A percentile compares a stretch with the other conserved stretches of the same genome.
Conservation (phyloP, 208 protist species). For the Wallacemonas sp. region DNA sequence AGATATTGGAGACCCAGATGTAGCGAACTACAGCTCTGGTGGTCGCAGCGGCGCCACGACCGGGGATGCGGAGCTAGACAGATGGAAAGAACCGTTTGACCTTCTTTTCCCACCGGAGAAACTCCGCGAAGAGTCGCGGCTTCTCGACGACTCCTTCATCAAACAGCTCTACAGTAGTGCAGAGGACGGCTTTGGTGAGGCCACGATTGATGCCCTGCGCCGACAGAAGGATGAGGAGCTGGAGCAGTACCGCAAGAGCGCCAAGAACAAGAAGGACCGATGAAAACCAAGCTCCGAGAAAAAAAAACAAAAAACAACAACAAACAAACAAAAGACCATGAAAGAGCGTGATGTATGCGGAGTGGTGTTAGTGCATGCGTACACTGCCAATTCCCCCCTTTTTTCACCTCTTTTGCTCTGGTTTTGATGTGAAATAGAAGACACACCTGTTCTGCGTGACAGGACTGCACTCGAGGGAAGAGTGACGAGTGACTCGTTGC, state of each 20-base stretch:
- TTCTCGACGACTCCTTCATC: slow-evolving; percentile 64
- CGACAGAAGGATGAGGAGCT: slow-evolving; percentile 91
- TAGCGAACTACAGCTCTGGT: slow-evolving; percentile 24
- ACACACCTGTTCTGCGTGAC: too few species aligned
- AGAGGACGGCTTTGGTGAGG: slow-evolving; percentile 76
- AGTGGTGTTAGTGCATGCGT: too few species aligned
- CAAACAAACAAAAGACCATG: slow-evolving; percentile 10
- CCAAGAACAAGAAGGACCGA: slow-evolving; percentile 30
- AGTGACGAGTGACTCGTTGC: too few species aligned
- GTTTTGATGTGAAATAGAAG: too few species aligned
- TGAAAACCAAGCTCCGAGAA: not conserved
- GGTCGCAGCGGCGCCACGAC: slow-evolving; percentile 31
- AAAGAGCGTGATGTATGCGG: too few species aligned
- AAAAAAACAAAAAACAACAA: slow-evolving; percentile 1
- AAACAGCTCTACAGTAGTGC: slow-evolving; percentile 61
- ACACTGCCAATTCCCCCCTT: too few species aligned
- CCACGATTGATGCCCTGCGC: slow-evolving; percentile 74
- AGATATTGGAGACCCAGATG: slow-evolving; percentile 72
- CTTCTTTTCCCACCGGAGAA: slow-evolving; percentile 56
- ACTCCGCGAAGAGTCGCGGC: slow-evolving; percentile 30
- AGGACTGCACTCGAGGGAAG: too few species aligned
- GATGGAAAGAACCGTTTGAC: slow-evolving; percentile 82
- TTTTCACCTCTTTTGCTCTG: too few species aligned
- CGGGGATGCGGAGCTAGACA: slow-evolving; percentile 79
- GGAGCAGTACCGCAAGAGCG: slow-evolving; percentile 70